A percentile compares a stretch with the other conserved stretches of the same genome.
phyloP scores from a whole-genome alignment of 1,284 basidiomycete genomes.

The Puccinia horiana region DNA sequence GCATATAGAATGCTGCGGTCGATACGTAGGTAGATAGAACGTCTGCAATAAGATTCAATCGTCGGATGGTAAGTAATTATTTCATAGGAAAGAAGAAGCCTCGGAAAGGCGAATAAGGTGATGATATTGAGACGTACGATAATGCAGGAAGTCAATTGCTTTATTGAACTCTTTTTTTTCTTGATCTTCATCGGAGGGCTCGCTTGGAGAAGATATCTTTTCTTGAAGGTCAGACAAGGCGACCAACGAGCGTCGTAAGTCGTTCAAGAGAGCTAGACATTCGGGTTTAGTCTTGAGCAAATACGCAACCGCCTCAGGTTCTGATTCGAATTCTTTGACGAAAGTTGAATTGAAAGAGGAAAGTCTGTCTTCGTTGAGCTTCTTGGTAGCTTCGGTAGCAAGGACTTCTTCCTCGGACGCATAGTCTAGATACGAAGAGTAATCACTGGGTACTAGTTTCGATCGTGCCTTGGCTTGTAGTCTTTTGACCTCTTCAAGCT shows the following conservation, averaged over 20 bases:
- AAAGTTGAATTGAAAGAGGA: constrained; percentile 10
- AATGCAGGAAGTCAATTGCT: constrained; percentile 31
- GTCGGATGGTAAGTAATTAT: not conserved
- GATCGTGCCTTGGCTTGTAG: constrained; percentile 39
- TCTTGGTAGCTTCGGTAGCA: constrained; percentile 4
- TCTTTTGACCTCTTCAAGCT: constrained; percentile 49
- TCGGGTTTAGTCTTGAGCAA: constrained; percentile 47
- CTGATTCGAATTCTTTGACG: constrained; percentile 32
- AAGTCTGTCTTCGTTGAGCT: constrained; percentile 14
- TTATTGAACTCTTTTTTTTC: constrained; percentile 7
- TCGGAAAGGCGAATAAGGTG: not conserved
- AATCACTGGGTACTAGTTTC: constrained; percentile 26
- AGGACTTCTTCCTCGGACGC: constrained; percentile 42
- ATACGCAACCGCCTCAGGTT: constrained; percentile 42
- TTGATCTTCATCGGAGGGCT: constrained; percentile 15
- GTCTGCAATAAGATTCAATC: not conserved
- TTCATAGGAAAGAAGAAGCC: not conserved
- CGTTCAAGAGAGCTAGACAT: constrained; percentile 29
- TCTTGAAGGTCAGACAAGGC: constrained; percentile 16
- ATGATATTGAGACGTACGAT: constrained; percentile 13
- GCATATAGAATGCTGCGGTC: constrained; percentile 42
- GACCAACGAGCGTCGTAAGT: constrained; percentile 27
- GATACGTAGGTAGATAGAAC: constrained; percentile 42
- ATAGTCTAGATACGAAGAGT: constrained; percentile 41
- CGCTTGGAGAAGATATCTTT: not conserved